Evolutionary conservation across 768 basidiomycete species (phyloP).

Genomic region (Rhodotorula kratochvilovae): DNA sequence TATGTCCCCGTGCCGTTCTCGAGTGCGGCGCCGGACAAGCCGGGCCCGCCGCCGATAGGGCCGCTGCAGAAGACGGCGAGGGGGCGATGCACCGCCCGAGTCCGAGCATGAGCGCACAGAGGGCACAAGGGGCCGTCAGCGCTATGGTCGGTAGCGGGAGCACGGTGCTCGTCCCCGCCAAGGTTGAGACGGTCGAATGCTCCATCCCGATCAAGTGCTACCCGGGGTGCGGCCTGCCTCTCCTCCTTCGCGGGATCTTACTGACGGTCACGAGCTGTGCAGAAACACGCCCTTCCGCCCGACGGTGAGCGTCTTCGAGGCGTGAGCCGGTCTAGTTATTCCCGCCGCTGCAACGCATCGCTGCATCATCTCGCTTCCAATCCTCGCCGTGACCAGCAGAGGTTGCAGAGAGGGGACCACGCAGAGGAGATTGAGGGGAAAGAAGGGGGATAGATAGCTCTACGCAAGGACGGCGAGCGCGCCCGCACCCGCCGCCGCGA

Average conservation of each 20-base stretch:
- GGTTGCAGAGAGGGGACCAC: too few relatives aligned
- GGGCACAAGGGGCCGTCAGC: background rate
- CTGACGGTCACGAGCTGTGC: background rate
- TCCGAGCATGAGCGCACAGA: conserved; percentile 25
- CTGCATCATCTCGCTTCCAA: background rate
- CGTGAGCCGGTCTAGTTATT: background rate
- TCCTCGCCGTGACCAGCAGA: too few relatives aligned
- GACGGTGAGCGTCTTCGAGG: conserved; percentile 29
- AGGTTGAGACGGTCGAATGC: conserved; percentile 85
- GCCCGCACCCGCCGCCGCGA: background rate
- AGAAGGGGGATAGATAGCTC: background rate
- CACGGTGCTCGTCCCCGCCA: conserved; percentile 49
- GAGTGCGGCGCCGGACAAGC: conserved; percentile 12
- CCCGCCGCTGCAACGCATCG: background rate
- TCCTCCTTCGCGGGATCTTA: too few relatives aligned
- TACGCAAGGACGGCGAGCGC: background rate
- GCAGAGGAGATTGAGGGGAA: too few relatives aligned
- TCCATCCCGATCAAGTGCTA: conserved; percentile 84
- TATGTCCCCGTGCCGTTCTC: conserved; percentile 44
- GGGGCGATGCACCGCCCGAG: conserved; percentile 22
- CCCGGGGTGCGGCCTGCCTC: conserved; percentile 83
- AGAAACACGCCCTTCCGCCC: conserved; percentile 39
- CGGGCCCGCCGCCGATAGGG: conserved; percentile 19
- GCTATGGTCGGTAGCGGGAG: conserved; percentile 40
- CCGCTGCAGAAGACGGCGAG: conserved; percentile 33